Conservation (phyloP, 129 eudicot species). For the Silybum marianum region DNA sequence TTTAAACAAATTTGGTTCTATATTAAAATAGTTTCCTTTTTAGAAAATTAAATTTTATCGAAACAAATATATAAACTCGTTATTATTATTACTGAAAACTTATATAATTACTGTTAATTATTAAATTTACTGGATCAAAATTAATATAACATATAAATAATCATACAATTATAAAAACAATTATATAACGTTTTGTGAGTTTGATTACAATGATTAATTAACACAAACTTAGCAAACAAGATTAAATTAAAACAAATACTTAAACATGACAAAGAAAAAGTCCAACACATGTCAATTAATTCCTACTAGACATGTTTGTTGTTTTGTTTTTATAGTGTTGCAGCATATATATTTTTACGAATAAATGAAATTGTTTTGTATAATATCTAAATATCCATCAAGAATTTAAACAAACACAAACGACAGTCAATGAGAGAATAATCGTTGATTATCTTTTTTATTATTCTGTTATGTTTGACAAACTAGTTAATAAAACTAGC, state of each 20-base stretch:
- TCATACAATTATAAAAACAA: no score
- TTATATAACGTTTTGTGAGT: no score
- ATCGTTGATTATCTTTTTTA: background rate
- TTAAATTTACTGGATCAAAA: no score
- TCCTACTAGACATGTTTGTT: background rate
- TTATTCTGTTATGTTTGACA: background rate
- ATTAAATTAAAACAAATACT: background rate
- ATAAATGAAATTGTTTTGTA: background rate
- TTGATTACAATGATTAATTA: background rate
- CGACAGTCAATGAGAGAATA: no score
- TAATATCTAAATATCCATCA: background rate
- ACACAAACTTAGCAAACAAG: background rate
- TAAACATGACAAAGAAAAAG: conserved; percentile 6
- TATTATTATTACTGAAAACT: no score
- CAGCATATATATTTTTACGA: background rate
- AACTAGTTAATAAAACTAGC: no score
- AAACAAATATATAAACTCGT: no score
- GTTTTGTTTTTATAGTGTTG: background rate
- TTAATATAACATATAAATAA: no score
- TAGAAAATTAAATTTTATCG: no score
- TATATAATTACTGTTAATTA: no score
- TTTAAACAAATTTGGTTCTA: no score
- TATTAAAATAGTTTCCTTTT: no score
- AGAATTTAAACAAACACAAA: background rate
- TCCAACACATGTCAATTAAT: background rate